Conservation (phyloP, 768 basidiomycete genomes). For the Pleurotus platypus region DNA sequence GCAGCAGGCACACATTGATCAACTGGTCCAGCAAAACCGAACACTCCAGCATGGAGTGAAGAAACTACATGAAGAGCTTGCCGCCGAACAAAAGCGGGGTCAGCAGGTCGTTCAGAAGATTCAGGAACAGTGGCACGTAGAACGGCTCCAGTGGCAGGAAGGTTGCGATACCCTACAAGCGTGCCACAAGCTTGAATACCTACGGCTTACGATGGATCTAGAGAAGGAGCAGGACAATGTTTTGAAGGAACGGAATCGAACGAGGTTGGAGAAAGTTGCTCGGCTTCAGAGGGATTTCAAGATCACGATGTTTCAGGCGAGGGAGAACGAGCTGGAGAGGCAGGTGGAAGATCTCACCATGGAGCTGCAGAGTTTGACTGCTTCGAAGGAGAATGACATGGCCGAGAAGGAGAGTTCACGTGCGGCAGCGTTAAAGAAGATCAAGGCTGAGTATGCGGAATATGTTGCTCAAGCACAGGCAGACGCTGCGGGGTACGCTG, state of each 20-base stretch:
- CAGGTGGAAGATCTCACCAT: slow-evolving; percentile 52
- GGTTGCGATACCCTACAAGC: slow-evolving; percentile 61
- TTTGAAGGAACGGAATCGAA: slow-evolving; percentile 51
- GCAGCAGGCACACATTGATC: slow-evolving; percentile 66
- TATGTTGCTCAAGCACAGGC: slow-evolving; percentile 35
- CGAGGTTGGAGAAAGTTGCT: slow-evolving; percentile 55
- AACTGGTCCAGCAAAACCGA: slow-evolving; percentile 67
- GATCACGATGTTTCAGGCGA: slow-evolving; percentile 63
- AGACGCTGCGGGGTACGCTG: slow-evolving; percentile 33
- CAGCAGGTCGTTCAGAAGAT: slow-evolving; percentile 38
- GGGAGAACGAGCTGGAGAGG: slow-evolving; percentile 57
- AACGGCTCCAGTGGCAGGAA: slow-evolving; percentile 57
- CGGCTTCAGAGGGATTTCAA: slow-evolving; percentile 62
- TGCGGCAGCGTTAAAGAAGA: slow-evolving; percentile 20
- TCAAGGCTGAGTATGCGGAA: slow-evolving; percentile 26
- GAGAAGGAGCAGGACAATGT: slow-evolving; percentile 50
- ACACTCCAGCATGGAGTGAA: slow-evolving; percentile 59
- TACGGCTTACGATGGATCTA: slow-evolving; percentile 48
- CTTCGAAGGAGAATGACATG: slow-evolving; percentile 8
- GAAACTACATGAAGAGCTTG: slow-evolving; percentile 47
- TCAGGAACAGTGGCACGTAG: slow-evolving; percentile 47
- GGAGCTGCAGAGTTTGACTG: slow-evolving; percentile 27
- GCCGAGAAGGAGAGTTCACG: slow-evolving; percentile 6
- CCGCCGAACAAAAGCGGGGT: slow-evolving; percentile 36
- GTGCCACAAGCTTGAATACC: slow-evolving; percentile 63